Conservation (phyloP, 2,329 filamentous ascomycete genomes). For the Diaporthe citriasiana region DNA sequence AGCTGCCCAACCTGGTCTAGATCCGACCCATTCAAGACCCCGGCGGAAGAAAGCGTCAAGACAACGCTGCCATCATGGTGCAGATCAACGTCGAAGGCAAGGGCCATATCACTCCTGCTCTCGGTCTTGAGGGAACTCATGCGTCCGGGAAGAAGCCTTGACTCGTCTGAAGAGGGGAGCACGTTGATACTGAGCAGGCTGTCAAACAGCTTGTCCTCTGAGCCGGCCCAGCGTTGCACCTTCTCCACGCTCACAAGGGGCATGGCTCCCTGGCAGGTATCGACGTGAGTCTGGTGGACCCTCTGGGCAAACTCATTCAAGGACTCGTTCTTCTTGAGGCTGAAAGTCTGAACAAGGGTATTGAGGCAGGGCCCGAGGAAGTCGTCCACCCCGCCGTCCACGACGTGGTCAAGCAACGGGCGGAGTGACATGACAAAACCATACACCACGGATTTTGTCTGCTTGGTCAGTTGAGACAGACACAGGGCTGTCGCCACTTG, state of each 20-base stretch:
- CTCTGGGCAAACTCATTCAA: slow-evolving; percentile 39
- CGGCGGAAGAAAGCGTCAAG: slow-evolving; percentile 41
- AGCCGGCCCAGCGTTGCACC: slow-evolving; percentile 46
- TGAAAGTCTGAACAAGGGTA: slow-evolving; percentile 44
- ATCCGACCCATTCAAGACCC: slow-evolving; percentile 31
- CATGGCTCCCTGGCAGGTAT: slow-evolving; percentile 44
- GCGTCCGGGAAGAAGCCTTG: not conserved
- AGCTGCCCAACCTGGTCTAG: slow-evolving; percentile 33
- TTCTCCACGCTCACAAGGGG: slow-evolving; percentile 44
- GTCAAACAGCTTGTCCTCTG: slow-evolving; percentile 46
- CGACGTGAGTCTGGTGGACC: slow-evolving; percentile 42
- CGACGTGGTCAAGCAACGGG: slow-evolving; percentile 39
- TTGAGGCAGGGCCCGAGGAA: slow-evolving; percentile 47
- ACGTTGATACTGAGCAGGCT: slow-evolving; percentile 46
- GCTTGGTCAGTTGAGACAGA: slow-evolving; percentile 41
- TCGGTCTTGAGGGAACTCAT: slow-evolving; percentile 42
- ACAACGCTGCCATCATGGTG: slow-evolving; percentile 43
- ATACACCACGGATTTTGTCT: slow-evolving; percentile 41
- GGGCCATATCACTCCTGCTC: slow-evolving; percentile 43
- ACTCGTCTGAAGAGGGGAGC: slow-evolving; percentile 8
- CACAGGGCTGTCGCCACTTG: slow-evolving; percentile 44
- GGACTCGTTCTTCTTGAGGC: slow-evolving; percentile 36
- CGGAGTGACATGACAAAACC: slow-evolving; percentile 45
- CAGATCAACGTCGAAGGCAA: slow-evolving; percentile 46
- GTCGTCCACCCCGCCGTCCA: slow-evolving; percentile 22